Conservation (phyloP, 2,329 filamentous ascomycete species). For the Fonsecaea erecta region DNA sequence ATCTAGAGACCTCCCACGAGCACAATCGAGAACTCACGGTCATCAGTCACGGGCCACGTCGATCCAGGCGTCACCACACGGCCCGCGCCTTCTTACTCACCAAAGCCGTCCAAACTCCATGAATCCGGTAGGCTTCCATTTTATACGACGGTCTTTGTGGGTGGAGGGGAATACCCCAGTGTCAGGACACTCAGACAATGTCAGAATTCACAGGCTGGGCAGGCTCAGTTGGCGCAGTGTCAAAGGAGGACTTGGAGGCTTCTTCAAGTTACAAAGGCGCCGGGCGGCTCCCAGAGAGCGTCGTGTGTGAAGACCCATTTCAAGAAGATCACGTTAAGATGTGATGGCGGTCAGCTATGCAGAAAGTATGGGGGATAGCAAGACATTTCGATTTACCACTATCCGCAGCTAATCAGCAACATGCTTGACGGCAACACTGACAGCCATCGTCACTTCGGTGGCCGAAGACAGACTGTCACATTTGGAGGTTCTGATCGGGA, state of each 20-base stretch:
- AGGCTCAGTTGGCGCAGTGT: slow-evolving; percentile 45
- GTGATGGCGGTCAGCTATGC: slow-evolving; percentile 46
- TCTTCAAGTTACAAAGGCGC: slow-evolving; percentile 64
- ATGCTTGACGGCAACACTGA: not conserved
- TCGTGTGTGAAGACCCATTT: slow-evolving; percentile 59
- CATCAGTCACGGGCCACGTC: not conserved
- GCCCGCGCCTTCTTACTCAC: not conserved
- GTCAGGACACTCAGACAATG: slow-evolving; percentile 1
- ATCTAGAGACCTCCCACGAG: not conserved
- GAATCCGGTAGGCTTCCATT: not conserved
- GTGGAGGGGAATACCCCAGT: not conserved
- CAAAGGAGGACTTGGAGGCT: slow-evolving; percentile 61
- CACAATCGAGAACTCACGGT: not conserved
- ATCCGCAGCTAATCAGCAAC: slow-evolving; percentile 57
- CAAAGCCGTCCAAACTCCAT: not conserved
- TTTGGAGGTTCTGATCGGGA: slow-evolving; percentile 24
- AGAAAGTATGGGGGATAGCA: slow-evolving; percentile 67
- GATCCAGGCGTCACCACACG: not conserved
- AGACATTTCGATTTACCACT: slow-evolving; percentile 79
- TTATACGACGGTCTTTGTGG: not conserved
- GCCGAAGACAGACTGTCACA: slow-evolving; percentile 30
- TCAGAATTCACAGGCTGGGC: slow-evolving; percentile 21
- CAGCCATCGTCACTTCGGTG: slow-evolving; percentile 4
- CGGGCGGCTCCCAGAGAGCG: slow-evolving; percentile 84
- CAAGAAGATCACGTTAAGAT: slow-evolving; percentile 49